A percentile compares a stretch with the other conserved stretches of the same genome.
phyloP scores from a whole-genome alignment of 345 rosid genomes.

The Eucalyptus regnans region DNA sequence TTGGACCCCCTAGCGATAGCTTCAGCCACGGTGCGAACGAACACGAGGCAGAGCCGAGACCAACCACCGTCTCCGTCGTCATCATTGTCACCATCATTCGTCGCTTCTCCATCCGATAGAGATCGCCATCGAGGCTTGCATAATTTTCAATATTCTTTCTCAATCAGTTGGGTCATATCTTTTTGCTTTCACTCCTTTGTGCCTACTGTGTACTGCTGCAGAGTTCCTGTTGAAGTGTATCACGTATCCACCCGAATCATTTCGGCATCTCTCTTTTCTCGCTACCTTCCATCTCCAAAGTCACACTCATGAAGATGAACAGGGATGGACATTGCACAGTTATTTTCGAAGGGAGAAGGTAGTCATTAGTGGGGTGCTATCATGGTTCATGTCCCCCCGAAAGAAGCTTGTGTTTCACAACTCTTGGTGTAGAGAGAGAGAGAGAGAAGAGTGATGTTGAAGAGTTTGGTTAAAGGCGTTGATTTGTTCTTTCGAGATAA shows the following conservation, averaged over 20 bases:
- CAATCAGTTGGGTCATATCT: slow-evolving; percentile 14
- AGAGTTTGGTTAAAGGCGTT: slow-evolving; percentile 5
- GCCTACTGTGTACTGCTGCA: not conserved
- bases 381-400: slow-evolving; percentile 20
- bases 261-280: not conserved
- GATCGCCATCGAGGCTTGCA: not conserved
- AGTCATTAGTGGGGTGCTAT: slow-evolving; percentile 13
- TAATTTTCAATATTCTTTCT: slow-evolving; percentile 1
- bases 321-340: not conserved
- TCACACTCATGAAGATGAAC: not conserved
- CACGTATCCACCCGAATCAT: slow-evolving; percentile 6
- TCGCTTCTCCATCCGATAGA: not conserved
- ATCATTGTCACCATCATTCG: not conserved
- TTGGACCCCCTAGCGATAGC: slow-evolving; percentile 12
- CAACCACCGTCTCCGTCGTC: not conserved
- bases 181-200: not conserved
- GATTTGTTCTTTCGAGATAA: not conserved
- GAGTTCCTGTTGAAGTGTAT: slow-evolving; percentile 3
- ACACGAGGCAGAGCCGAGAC: slow-evolving; percentile 6
- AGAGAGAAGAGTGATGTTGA: slow-evolving; percentile 20
- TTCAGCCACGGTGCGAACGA: not conserved
- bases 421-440: not conserved
- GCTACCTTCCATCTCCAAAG: not conserved
- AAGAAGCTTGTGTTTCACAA: slow-evolving; percentile 41
- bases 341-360: not conserved